Percentiles rank a stretch among this genome's conserved stretches.
These are phyloP conservation scores for Coniophora puteana DNA, from an alignment of 1,284 basidiomycete species.

Conservation along the genomic window DNA sequence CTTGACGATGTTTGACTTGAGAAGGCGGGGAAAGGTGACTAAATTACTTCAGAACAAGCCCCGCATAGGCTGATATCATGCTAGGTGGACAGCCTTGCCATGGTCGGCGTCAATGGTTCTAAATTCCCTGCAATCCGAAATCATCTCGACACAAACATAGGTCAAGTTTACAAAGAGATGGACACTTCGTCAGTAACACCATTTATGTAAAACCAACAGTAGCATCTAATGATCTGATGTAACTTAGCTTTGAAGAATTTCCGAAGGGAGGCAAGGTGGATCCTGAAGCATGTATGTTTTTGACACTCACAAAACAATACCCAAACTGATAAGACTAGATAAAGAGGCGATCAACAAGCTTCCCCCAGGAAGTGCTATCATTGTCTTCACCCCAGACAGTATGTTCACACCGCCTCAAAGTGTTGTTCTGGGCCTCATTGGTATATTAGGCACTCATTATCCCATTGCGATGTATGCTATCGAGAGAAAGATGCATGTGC, in stretches of 20 bases:
- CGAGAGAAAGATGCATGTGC: conserved; percentile 79
- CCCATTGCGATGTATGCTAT: conserved; percentile 85
- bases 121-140: conserved; percentile 84
- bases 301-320: conserved; percentile 3
- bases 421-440: conserved; percentile 1
- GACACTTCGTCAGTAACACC: conserved; percentile 59
- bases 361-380: conserved; percentile 80
- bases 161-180: conserved; percentile 81
- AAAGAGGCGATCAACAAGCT: conserved; percentile 82
- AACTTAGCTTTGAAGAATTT: conserved; percentile 71
- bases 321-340: conserved; percentile 44
- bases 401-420: conserved; percentile 23
- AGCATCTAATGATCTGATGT: not conserved
- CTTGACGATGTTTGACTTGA: conserved; percentile 86
- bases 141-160: conserved; percentile 84
- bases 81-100: conserved; percentile 68
- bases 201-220: not conserved
- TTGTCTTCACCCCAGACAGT: conserved; percentile 88
- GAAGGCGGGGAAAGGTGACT: conserved; percentile 77
- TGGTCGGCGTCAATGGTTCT: conserved; percentile 81
- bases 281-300: conserved; percentile 73
- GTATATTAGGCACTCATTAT: conserved; percentile 73
- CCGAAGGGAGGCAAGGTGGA: conserved; percentile 70
- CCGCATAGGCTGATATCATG: conserved; percentile 1
- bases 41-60: not conserved